phyloP scores from a whole-genome alignment of 495 filamentous ascomycete species.

The Xylaria intraflava region DNA sequence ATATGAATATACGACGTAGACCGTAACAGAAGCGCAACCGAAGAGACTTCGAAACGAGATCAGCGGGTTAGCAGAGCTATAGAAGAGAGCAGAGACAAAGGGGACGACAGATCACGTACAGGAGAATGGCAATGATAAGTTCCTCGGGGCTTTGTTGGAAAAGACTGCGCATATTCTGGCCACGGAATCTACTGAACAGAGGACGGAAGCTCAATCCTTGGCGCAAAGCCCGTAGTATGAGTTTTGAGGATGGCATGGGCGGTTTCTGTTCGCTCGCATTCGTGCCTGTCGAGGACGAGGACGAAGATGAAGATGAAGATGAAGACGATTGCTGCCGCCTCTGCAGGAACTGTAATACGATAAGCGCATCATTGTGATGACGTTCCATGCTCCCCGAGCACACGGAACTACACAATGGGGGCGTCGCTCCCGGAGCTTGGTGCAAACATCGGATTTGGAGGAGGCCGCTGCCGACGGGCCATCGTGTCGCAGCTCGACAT shows the following conservation, averaged over 20 bases:
- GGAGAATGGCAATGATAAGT: constrained; percentile 29
- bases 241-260: constrained; percentile 17
- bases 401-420: neutral
- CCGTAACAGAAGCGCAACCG: constrained; percentile 46
- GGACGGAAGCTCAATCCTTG: constrained; percentile 28
- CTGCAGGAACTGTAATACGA: constrained; percentile 13
- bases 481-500: constrained; percentile 2
- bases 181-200: constrained; percentile 27
- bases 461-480: constrained; percentile 5
- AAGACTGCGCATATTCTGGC: constrained; percentile 25
- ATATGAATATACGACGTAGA: constrained; percentile 59
- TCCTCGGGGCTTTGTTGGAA: constrained; percentile 37
- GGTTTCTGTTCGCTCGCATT: constrained; percentile 17
- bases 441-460: constrained; percentile 14
- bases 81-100: neutral
- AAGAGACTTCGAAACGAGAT: constrained; percentile 21
- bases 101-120: constrained; percentile 11
- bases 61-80: neutral
- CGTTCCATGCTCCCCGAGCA: neutral
- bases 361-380: neutral
- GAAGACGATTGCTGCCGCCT: constrained; percentile 19
- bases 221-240: constrained; percentile 26
- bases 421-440: constrained; percentile 5
- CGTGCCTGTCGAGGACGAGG: constrained; percentile 9
- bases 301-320: too few relatives aligned